These are phyloP conservation scores for Neofusicoccum laricinum DNA, from an alignment of 2,329 filamentous ascomycete genomes.

Conservation along the genomic window DNA sequence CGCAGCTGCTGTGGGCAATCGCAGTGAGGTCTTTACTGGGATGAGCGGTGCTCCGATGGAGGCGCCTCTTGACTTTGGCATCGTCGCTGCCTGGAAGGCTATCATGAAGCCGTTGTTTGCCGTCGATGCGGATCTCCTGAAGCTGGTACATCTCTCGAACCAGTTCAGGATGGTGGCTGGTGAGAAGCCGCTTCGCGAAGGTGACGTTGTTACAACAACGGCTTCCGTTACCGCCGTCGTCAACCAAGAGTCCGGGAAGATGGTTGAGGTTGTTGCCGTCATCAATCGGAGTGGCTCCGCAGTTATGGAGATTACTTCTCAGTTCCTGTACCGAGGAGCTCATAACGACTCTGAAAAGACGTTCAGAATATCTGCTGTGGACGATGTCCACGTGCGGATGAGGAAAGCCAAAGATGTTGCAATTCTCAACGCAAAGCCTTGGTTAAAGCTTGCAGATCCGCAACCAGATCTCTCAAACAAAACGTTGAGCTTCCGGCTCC, in stretches of 20 bases:
- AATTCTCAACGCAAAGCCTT: neutral
- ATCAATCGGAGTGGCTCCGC: slow-evolving; percentile 20
- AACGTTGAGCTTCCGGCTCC: slow-evolving; percentile 19
- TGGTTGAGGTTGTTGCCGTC: slow-evolving; percentile 21
- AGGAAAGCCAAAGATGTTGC: neutral
- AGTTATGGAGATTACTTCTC: slow-evolving; percentile 21
- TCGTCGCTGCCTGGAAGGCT: slow-evolving; percentile 40
- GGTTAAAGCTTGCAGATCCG: neutral
- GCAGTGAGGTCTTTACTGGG: neutral
- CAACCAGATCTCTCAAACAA: slow-evolving; percentile 6
- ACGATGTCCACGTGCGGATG: neutral
- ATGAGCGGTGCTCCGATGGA: neutral
- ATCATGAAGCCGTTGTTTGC: slow-evolving; percentile 22
- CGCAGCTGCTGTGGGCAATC: neutral
- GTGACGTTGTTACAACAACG: slow-evolving; percentile 19
- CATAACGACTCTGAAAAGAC: slow-evolving; percentile 18
- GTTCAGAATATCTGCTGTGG: neutral
- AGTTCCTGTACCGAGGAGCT: slow-evolving; percentile 22
- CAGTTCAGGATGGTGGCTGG: slow-evolving; percentile 19
- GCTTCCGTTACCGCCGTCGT: slow-evolving; percentile 18
- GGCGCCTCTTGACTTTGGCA: slow-evolving; percentile 30
- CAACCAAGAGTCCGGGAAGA: slow-evolving; percentile 19
- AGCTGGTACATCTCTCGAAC: slow-evolving; percentile 22
- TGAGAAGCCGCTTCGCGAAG: slow-evolving; percentile 17
- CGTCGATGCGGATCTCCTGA: slow-evolving; percentile 21